A percentile compares a stretch with the other conserved stretches of the same genome.
Conservation (phyloP, 352 stramenopile genomes). For the Phytophthora macrochlamydospora region DNA sequence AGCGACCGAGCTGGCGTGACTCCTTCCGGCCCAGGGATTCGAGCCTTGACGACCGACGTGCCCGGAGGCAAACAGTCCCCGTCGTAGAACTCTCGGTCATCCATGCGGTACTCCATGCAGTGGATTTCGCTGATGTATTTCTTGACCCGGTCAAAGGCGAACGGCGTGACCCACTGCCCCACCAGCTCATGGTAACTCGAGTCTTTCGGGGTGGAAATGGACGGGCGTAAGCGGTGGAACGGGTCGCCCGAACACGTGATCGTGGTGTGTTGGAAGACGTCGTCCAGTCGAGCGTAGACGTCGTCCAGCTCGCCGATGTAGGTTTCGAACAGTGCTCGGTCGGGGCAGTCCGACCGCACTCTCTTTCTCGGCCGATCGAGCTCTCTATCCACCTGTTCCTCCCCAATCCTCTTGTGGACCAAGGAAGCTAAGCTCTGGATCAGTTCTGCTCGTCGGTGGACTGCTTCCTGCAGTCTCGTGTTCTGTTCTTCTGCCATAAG, state of each 20-base stretch:
- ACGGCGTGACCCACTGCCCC: constrained; percentile 21
- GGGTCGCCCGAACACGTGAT: not conserved
- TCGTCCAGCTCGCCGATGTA: constrained; percentile 36
- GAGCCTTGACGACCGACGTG: constrained; percentile 34
- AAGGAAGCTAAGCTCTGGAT: constrained; percentile 17
- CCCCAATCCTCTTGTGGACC: constrained; percentile 25
- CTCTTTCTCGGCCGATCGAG: constrained; percentile 6
- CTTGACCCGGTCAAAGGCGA: constrained; percentile 19
- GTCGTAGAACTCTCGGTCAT: constrained; percentile 14
- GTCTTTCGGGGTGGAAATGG: not conserved
- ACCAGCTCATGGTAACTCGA: constrained; percentile 22
- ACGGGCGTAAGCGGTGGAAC: constrained; percentile 2
- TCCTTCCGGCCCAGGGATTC: not conserved
- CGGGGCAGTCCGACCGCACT: constrained; percentile 12
- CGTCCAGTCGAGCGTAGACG: constrained; percentile 26
- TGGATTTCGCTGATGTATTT: not conserved
- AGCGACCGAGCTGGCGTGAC: constrained; percentile 17
- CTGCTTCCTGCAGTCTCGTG: constrained; percentile 17
- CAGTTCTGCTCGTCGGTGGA: constrained; percentile 15
- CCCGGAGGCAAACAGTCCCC: constrained; percentile 13
- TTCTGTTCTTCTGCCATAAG: constrained; percentile 24
- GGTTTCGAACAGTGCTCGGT: constrained; percentile 23
- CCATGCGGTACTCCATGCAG: constrained; percentile 17
- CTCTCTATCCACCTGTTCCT: constrained; percentile 9
- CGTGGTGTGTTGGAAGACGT: constrained; percentile 9